A percentile compares a stretch with the other conserved stretches of the same genome.
Evolutionary conservation across 2,329 filamentous ascomycete genomes (phyloP).

Genomic region (Xylaria multiplex): DNA sequence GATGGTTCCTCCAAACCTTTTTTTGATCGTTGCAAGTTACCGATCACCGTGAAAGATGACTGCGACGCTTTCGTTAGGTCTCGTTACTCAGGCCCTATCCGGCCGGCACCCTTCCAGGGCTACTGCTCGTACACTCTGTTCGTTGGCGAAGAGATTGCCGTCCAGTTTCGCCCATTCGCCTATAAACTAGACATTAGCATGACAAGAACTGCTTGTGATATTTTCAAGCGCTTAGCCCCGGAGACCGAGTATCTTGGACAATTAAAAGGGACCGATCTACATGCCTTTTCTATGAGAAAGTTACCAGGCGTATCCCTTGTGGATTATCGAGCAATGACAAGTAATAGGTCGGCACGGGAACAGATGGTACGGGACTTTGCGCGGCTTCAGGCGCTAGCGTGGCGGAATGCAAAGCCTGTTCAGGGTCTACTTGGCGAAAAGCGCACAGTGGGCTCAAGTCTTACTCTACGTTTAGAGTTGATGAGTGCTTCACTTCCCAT

Average conservation of each 20-base stretch:
- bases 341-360: slow-evolving; percentile 36
- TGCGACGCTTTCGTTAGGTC: slow-evolving; percentile 50
- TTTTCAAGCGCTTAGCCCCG: slow-evolving; percentile 57
- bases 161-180: slow-evolving; percentile 60
- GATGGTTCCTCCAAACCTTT: slow-evolving; percentile 43
- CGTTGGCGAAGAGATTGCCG: slow-evolving; percentile 51
- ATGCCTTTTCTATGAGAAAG: slow-evolving; percentile 56
- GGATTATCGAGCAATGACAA: slow-evolving; percentile 43
- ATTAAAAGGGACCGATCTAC: slow-evolving; percentile 47
- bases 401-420: slow-evolving; percentile 43
- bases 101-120: slow-evolving; percentile 55
- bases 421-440: slow-evolving; percentile 35
- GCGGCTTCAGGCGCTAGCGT: slow-evolving; percentile 53
- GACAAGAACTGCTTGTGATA: slow-evolving; percentile 50
- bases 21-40: slow-evolving; percentile 47
- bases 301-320: slow-evolving; percentile 56
- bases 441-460: slow-evolving; percentile 54
- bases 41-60: slow-evolving; percentile 41
- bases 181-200: slow-evolving; percentile 56
- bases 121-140: slow-evolving; percentile 63
- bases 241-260: slow-evolving; percentile 52
- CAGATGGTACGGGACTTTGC: slow-evolving; percentile 56
- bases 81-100: slow-evolving; percentile 48
- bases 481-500: slow-evolving; percentile 52
- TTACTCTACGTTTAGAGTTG: slow-evolving; percentile 53